Base-by-base conservation (phyloP, 176 grass and related monocot species). In the Urochloa ruziziensis region DNA sequence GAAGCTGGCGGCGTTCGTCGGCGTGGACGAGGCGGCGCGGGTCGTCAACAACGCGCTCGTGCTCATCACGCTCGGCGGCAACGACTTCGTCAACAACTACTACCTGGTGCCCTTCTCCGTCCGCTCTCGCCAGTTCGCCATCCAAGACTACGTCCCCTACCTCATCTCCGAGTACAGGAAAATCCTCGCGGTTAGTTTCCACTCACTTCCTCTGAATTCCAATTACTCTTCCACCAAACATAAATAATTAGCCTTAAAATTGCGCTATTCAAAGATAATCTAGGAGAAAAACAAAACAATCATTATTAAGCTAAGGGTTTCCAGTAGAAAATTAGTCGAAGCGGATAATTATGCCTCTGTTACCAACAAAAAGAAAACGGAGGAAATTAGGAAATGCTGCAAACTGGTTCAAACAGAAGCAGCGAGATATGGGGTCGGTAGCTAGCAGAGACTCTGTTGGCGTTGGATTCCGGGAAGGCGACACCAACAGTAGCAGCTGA, bases 21-120 rank as follows among this genome's bases (percentile, higher is more conserved):
- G 93, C 32, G 78, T 78, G 44, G 90, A 92, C 18, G 17, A 75
- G 68, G 77, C 87, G 23, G 69, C 67, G 74, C 39, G 67, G 67
- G 69, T 83, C n/a, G 82, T 94, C 0, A 78, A 69, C 82, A 34
- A 88, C 24, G 88, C 82, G 42, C 93, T 94, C 9, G 90, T 90
- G 70, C 87, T 94, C 79, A 90, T 94, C 78, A 94, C 93, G 8
- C 85, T 94, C 58, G 93, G 93, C 62, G 93, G 93, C 62, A 94
- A 94, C 69, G 93, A 94, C 79, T 94, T 94, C 82, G 93, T 94
- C 19, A 94, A 94, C 93, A 94, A 94, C 87, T 94, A 94, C 90
- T 94, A 92, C 87, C 76, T 94, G 39, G 82, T 94, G 34, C 93
- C 93, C 5, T 94, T 43, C 82, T 94, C 93, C 16, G 33, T 76